phyloP scores from a whole-genome alignment of 169 alveolate species.

The Blepharisma undulans region DNA sequence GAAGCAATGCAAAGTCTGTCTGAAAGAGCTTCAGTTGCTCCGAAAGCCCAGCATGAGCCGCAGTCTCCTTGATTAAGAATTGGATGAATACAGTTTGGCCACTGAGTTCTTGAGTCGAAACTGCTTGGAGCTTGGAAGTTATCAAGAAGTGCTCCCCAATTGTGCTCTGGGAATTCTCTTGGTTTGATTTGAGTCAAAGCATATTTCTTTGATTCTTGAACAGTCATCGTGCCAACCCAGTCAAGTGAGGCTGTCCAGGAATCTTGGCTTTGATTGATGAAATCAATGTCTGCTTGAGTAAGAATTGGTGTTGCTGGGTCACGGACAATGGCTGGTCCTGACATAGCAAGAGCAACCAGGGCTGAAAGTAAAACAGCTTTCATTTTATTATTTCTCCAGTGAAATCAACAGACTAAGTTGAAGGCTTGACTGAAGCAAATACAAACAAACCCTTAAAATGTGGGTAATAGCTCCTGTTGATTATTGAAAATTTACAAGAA shows the following conservation, averaged over 20 bases:
- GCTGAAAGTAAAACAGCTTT: neutral
- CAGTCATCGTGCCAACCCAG: slow-evolving; percentile 12
- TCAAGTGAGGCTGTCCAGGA: neutral
- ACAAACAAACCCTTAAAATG: no score
- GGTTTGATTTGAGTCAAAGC: neutral
- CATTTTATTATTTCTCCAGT: neutral
- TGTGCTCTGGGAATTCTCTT: neutral
- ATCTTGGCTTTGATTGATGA: neutral
- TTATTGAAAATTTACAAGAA: no score
- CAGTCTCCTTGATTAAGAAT: slow-evolving; percentile 85
- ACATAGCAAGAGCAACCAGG: neutral
- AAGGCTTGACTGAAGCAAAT: no score
- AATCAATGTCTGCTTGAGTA: neutral
- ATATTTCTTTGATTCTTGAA: neutral
- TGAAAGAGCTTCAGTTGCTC: slow-evolving; percentile 83
- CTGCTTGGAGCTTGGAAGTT: slow-evolving; percentile 35
- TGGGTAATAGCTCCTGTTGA: no score
- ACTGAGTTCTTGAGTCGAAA: slow-evolving; percentile 64
- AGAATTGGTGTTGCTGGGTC: neutral
- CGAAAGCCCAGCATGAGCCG: slow-evolving; percentile 92
- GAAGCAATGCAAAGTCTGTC: slow-evolving; percentile 83
- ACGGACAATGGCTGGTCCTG: neutral
- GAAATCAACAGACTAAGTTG: no score
- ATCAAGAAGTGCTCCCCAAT: neutral
- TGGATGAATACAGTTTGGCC: slow-evolving; percentile 63